Percentiles rank a stretch among this genome's conserved stretches.
Conservation (phyloP, 257 asterid genomes). For the Cynanchum wilfordii region DNA sequence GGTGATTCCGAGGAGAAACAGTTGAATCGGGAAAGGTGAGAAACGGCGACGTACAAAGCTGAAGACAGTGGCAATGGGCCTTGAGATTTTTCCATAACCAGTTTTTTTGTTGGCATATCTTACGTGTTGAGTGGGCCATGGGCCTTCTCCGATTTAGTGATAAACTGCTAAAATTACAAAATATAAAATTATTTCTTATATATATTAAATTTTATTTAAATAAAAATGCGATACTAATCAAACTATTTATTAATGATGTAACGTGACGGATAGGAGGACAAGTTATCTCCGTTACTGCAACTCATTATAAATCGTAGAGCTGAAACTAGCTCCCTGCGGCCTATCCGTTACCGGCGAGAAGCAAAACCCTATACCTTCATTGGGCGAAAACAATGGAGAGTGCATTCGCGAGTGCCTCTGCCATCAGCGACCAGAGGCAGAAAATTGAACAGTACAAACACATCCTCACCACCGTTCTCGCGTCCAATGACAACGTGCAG, state of each 20-base stretch:
- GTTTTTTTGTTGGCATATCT: too few species aligned
- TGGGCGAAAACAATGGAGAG: slow-evolving; percentile 47
- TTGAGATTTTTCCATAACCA: too few species aligned
- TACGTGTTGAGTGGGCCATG: too few species aligned
- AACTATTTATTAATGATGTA: too few species aligned
- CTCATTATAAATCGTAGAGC: neutral
- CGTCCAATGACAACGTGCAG: slow-evolving; percentile 62
- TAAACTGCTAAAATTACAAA: too few species aligned
- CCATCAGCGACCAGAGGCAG: slow-evolving; percentile 88
- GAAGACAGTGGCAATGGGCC: neutral
- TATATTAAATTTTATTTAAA: too few species aligned
- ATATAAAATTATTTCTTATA: too few species aligned
- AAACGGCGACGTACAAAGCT: neutral
- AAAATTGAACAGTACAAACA: slow-evolving; percentile 92
- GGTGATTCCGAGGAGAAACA: neutral
- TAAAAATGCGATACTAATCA: too few species aligned
- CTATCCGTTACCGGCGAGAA: neutral
- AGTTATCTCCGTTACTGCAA: neutral
- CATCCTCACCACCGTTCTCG: slow-evolving; percentile 74
- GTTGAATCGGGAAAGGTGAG: neutral
- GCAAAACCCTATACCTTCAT: slow-evolving; percentile 14
- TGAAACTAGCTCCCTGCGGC: neutral
- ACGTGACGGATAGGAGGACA: too few species aligned
- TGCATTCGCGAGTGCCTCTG: slow-evolving; percentile 88
- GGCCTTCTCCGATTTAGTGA: too few species aligned